A percentile compares a stretch with the other conserved stretches of the same genome.
Conservation (phyloP, 1,284 basidiomycete species). For the Coniophora puteana region DNA sequence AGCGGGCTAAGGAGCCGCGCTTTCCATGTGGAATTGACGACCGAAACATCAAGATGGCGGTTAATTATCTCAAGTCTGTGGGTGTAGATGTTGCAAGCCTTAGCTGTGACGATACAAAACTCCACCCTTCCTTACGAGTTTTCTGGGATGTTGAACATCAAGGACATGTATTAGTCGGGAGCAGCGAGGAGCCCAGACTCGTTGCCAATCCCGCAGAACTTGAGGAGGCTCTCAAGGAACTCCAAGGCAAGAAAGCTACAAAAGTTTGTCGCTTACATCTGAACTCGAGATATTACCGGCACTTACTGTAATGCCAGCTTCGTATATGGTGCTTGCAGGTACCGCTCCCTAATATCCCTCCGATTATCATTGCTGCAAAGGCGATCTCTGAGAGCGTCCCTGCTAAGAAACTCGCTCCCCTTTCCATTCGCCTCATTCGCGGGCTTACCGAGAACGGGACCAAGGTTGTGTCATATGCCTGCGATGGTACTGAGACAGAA, state of each 20-base stretch:
- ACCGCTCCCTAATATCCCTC: slow-evolving; percentile 19
- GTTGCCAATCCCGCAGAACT: slow-evolving; percentile 15
- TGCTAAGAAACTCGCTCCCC: slow-evolving; percentile 11
- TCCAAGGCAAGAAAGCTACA: slow-evolving; percentile 18
- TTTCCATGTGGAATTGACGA: slow-evolving; percentile 20
- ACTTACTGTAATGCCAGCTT: slow-evolving; percentile 9
- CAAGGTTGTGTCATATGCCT: slow-evolving; percentile 22
- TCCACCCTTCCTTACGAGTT: slow-evolving; percentile 14
- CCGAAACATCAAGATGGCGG: slow-evolving; percentile 10
- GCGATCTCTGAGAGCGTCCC: slow-evolving; percentile 19
- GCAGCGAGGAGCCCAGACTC: slow-evolving; percentile 13
- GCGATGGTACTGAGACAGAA: slow-evolving; percentile 28
- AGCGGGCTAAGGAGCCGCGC: too few relatives aligned
- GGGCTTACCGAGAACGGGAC: slow-evolving; percentile 18
- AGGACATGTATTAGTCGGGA: slow-evolving; percentile 22
- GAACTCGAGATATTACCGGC: not conserved
- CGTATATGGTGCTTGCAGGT: slow-evolving; percentile 21
- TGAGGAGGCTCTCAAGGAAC: slow-evolving; percentile 8
- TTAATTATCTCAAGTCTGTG: slow-evolving; percentile 10
- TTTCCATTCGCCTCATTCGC: slow-evolving; percentile 11
- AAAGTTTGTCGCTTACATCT: slow-evolving; percentile 1
- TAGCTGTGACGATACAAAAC: slow-evolving; percentile 29
- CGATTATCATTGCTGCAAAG: slow-evolving; percentile 24
- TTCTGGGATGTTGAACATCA: slow-evolving; percentile 18
- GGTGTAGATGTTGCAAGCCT: too few relatives aligned